A percentile compares a stretch with the other conserved stretches of the same genome.
Evolutionary conservation across 2,329 filamentous ascomycete species (phyloP).

Genomic region (Penicillium griseofulvum): DNA sequence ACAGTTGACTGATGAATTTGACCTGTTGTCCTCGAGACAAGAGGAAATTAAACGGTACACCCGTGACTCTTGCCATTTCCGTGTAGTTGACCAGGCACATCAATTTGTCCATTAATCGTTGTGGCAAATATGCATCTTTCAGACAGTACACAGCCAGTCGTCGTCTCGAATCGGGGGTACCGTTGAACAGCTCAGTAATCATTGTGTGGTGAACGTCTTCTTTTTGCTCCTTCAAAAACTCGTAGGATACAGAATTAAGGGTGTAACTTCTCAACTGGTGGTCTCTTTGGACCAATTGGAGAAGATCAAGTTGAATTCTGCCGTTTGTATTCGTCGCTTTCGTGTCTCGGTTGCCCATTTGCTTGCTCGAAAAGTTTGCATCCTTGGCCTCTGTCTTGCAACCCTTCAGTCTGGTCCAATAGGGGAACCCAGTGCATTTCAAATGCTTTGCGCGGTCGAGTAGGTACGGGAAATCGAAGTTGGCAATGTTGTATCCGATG

Average conservation of each 20-base stretch:
- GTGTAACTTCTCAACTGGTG: conserved; percentile 96
- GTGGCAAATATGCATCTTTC: conserved; percentile 94
- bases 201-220: conserved; percentile 99
- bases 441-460: conserved; percentile 83
- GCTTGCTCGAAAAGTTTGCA: conserved; percentile 91
- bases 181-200: conserved; percentile 98
- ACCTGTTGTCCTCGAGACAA: conserved; percentile 92
- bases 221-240: conserved; percentile 95
- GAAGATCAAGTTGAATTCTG: conserved; percentile 82
- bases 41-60: conserved; percentile 94
- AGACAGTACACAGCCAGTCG: conserved; percentile 92
- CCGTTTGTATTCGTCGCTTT: conserved; percentile 95
- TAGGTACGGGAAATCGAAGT: conserved; percentile 97
- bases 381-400: conserved; percentile 70
- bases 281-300: conserved; percentile 94
- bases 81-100: conserved; percentile 99
- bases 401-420: conserved; percentile 76
- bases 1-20: conserved; percentile 96
- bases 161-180: conserved; percentile 86
- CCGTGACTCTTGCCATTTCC: conserved; percentile 98
- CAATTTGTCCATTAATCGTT: conserved; percentile 92
- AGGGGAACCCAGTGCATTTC: conserved; percentile 76
- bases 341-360: conserved; percentile 94
- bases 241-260: conserved; percentile 89
- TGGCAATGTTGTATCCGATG: conserved; percentile 97